Conservation (phyloP, 2,329 filamentous ascomycete species). For the Emergomyces orientalis region DNA sequence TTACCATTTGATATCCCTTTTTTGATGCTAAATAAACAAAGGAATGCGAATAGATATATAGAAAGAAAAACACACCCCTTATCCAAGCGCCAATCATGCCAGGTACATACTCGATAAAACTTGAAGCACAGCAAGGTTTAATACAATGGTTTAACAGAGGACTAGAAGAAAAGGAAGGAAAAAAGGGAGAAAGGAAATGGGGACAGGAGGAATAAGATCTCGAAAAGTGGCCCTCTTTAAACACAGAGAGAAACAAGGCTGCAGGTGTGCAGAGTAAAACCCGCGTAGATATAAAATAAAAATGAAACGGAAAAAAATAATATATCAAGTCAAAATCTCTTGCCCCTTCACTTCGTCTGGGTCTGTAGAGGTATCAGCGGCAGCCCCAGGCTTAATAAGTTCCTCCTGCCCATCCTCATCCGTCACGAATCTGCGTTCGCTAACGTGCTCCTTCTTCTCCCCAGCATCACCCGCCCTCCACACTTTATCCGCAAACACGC, state of each 20-base stretch:
- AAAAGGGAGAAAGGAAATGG: not conserved
- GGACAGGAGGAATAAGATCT: not conserved
- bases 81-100: constrained; percentile 13
- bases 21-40: constrained; percentile 3
- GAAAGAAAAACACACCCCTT: not conserved
- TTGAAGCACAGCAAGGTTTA: not conserved
- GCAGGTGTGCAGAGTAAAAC: not conserved
- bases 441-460: constrained; percentile 52
- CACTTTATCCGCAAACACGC: constrained; percentile 76
- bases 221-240: not conserved
- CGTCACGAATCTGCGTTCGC: constrained; percentile 72
- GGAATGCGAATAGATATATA: not conserved
- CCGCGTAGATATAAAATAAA: not conserved
- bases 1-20: constrained; percentile 1
- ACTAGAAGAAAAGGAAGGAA: not conserved
- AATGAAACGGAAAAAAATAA: not conserved
- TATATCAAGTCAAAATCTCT: constrained; percentile 13
- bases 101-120: not conserved
- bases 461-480: constrained; percentile 59
- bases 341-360: not conserved
- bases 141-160: constrained; percentile 1
- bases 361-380: not conserved
- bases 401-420: constrained; percentile 60
- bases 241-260: not conserved
- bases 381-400: constrained; percentile 52